Percentiles rank a stretch among this genome's conserved stretches.
phyloP scores from a whole-genome alignment of 768 basidiomycete species.

The Porphyrellus cyaneotinctus region DNA sequence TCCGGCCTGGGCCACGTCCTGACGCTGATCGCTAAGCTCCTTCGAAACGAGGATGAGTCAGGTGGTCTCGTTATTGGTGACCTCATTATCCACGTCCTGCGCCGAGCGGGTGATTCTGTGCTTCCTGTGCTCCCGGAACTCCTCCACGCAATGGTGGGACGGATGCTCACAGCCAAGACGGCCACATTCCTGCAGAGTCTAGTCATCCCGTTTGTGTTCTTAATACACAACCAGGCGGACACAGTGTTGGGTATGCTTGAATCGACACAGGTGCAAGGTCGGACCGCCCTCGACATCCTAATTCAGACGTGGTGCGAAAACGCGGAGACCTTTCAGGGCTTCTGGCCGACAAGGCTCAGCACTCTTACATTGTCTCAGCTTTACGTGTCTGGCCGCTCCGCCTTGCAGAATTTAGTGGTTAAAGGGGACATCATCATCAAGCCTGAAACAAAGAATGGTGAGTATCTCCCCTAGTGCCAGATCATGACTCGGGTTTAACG shows the following conservation, averaged over 20 bases:
- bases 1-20: conserved; percentile 76
- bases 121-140: conserved; percentile 85
- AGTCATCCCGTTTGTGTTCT: conserved; percentile 88
- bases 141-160: conserved; percentile 73
- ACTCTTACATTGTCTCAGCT: conserved; percentile 77
- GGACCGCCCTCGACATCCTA: conserved; percentile 79
- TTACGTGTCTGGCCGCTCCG: conserved; percentile 60
- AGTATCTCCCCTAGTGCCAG: conserved; percentile 30
- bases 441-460: conserved; percentile 76
- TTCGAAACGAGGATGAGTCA: conserved; percentile 82
- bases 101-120: conserved; percentile 76
- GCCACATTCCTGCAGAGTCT: conserved; percentile 92
- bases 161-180: conserved; percentile 83
- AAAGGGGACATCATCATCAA: conserved; percentile 91
- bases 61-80: conserved; percentile 93
- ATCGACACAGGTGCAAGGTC: conserved; percentile 52
- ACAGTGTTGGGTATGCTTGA: conserved; percentile 77
- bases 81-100: conserved; percentile 87
- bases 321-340: conserved; percentile 90
- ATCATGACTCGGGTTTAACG: conserved; percentile 13
- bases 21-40: conserved; percentile 68
- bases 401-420: conserved; percentile 65
- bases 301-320: conserved; percentile 94
- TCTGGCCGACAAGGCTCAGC: conserved; percentile 88
- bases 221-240: conserved; percentile 83